Base-by-base conservation (phyloP, 352 stramenopile species). In the Plasmopara viticola region DNA sequence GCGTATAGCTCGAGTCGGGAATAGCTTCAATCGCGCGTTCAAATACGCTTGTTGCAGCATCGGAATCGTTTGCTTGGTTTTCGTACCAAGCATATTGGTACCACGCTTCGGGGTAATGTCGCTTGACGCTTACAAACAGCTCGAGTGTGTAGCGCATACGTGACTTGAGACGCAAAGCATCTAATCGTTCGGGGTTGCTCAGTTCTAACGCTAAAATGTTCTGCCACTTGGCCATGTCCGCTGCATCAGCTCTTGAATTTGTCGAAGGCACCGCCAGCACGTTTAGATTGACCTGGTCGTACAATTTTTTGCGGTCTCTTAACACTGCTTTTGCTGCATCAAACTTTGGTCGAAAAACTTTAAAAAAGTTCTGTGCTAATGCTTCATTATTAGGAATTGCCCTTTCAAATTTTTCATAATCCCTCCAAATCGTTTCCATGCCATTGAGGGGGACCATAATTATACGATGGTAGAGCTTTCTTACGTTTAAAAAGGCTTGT, bases 391-490 rank as follows among this genome's bases (percentile, higher is more conserved):
- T 95, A 2, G 84, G 84, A 39, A 95, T 95, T 34, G 74, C 66
- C 15, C 84, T 70, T 52, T 95, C 84, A 39, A 95, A 93, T 51
- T 91, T 90, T 51, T 95, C 84, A 48, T 95, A 95, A 37, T 95
- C 84, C 37, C 78, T 78, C 79, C 83, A 92, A 46, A 95, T 78
- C 9, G 56, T 72, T 29, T 95, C 84, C 80, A 92, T 89, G 40
- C 76, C 71, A 52, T 78, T 68, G 9, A 91, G 75, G 0, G 84
- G 84, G 18, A 90, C 64, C 44, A 80, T 78, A 0, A 95, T 67
- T 10, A 84, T 85, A 28, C 84, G 82, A 50, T 95, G 84, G 49
- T 88, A 95, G 18, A 91, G 67, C 50, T 95, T 95, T 51, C 84
- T 79, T 12, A 90, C 78, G 18, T 62, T 70, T 6, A 92, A 43